Evolutionary conservation across 2,329 filamentous ascomycete species (phyloP), one percentile per base, ranked within the genome.

Genomic region (Stromatinia cepivora): DNA sequence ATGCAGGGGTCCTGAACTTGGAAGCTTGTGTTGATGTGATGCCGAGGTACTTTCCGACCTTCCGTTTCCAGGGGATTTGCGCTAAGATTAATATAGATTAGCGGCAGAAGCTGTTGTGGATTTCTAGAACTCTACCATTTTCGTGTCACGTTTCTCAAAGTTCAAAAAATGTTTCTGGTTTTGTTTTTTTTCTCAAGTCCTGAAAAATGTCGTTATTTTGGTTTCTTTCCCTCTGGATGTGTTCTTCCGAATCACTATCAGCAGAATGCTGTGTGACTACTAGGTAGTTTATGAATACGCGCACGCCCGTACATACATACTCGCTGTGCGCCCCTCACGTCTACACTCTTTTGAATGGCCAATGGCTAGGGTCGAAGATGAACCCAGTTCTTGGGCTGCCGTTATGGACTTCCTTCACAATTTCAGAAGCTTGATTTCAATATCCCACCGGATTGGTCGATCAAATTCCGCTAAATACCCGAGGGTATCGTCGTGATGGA

Each of bases 1-100:
- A 50, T 52, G 46, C 46, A 48, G 25, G 52, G 56, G 31, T 34
- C 22, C 5, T 28, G 34, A 54, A 15, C 36, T 20, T 57, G 42
- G 42, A 48, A 63, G 57, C 66, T 67, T 68, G 57, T 48, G 42
- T 28, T 63, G 42, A 59, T 53, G 31, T 28, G 34, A 48, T 63
- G 57, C 66, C 57, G 66, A 63, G 66, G 66, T 64, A n/a, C 20
- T 68, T 36, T 59, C 52, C 64, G 45, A 59, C 52, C 42, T 62
- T 63, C 66, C 45, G 53, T 25, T 63, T 45, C 42, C 22, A 58
- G 58, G 36, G 46, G 8, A 20, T 1, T 42, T 34, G 1, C 10
- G 31, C 42, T 58, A 66, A 28, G 11, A 6, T 22, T 0, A 20
- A 52, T 64, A 0, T 28, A 39, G 61, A 64, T 52, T 64, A 52